Percentiles rank a stretch among this genome's conserved stretches.
Evolutionary conservation across 345 rosid genomes (phyloP).

Genomic region (Gossypioides kirkii): DNA sequence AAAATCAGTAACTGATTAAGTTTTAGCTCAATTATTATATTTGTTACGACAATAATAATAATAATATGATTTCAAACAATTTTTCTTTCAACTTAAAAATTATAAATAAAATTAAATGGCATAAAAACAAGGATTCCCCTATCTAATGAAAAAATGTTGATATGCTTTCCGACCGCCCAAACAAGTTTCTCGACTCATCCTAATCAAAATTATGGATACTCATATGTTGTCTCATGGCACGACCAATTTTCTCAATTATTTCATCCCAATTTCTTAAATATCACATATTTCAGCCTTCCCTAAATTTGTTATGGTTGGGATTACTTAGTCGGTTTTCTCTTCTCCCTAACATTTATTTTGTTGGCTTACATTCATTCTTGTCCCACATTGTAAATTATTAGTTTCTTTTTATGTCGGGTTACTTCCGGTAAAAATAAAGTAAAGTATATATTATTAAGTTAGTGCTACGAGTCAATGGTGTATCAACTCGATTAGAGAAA

Average conservation of each 20-base stretch:
- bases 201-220: background rate
- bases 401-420: background rate
- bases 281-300: background rate
- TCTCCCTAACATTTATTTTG: background rate
- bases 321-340: background rate
- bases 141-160: too few species aligned
- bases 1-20: too few species aligned
- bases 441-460: too few species aligned
- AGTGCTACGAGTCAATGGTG: too few species aligned
- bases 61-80: too few species aligned
- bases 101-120: too few species aligned
- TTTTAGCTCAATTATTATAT: too few species aligned
- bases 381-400: background rate
- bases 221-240: background rate
- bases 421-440: too few species aligned
- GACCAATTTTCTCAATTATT: background rate
- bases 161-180: background rate
- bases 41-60: too few species aligned
- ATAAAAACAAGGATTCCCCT: too few species aligned
- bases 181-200: background rate
- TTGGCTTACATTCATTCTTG: background rate
- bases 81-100: too few species aligned
- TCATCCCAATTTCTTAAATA: background rate
- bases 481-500: too few species aligned
- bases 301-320: constrained; percentile 3